Base-by-base conservation (phyloP, 257 asterid species). In the Solanum neorickii region DNA sequence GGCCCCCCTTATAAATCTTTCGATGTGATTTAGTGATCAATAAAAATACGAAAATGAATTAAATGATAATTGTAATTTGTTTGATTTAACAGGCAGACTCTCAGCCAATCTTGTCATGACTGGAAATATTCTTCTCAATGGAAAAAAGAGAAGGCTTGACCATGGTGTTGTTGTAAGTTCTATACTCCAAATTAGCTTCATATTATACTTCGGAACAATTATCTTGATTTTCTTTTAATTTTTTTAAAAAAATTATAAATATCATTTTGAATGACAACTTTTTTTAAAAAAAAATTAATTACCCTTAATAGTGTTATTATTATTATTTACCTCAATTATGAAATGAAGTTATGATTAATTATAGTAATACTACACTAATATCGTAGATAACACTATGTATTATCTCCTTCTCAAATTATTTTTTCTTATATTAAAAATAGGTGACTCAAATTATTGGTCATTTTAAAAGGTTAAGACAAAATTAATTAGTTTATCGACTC, bases 21-120 rank as follows among this genome's bases (percentile, higher is more conserved):
- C 0, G 49, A 6, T 52, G 1, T 52, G 21, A 29, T 20, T 31
- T 41, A 29, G 46, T 31, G 27, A 49, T 59, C 74, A 31, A 33
- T 35, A 33, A 46, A 83, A 18, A 15, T 46, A 49, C 12, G 4
- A 37, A 37, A 12, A 59, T 37, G 8, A 11, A 29, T 14, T 83
- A 35, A 35, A 1, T 23, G 7, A 35, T 66, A 66, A 76, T 20
- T 76, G 12, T n/a, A 69, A 31, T 69, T 86, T 15, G 16, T 70
- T 69, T n/a, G 33, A 47, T 39, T 88, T 88, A 47, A 91, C 97
- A 96, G 99, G 99, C 15, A 93, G 96, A 86, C 91, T 94, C 3
- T 89, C 96, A 3, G 91, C 91, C 83, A 96, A 93, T 88, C 96
- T 95, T 9, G 91, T 94, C 8, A 91, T 92, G 95, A 92, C 93